phyloP scores from a whole-genome alignment of 2,329 filamentous ascomycete genomes.

The Polychaeton citri region DNA sequence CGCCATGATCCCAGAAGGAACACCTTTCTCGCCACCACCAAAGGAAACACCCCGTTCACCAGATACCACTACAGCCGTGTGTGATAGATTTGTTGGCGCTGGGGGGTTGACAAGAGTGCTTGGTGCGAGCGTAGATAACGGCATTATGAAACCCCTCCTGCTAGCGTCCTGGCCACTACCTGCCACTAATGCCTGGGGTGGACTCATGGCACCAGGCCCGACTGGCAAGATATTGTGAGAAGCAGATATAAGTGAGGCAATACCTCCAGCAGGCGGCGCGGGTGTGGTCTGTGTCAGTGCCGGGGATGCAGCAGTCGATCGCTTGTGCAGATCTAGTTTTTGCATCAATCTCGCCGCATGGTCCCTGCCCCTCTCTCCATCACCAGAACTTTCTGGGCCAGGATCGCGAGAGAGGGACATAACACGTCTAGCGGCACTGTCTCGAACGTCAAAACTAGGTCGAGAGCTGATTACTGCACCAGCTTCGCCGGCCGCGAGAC shows the following conservation, averaged over 20 bases:
- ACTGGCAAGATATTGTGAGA: slow-evolving; percentile 68
- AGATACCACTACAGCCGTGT: slow-evolving; percentile 67
- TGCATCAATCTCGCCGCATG: slow-evolving; percentile 83
- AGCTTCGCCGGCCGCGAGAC: slow-evolving; percentile 1
- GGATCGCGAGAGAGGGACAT: slow-evolving; percentile 34
- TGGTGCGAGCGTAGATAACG: slow-evolving; percentile 59
- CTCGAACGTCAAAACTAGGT: slow-evolving; percentile 58
- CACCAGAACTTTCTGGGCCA: slow-evolving; percentile 21
- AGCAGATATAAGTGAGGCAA: slow-evolving; percentile 73
- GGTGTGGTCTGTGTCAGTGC: slow-evolving; percentile 4
- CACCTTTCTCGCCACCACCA: slow-evolving; percentile 46
- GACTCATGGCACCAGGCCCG: slow-evolving; percentile 31
- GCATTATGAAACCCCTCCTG: slow-evolving; percentile 26
- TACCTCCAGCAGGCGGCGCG: slow-evolving; percentile 46
- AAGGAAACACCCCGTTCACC: slow-evolving; percentile 58
- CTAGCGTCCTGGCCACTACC: slow-evolving; percentile 20
- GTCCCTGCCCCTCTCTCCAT: slow-evolving; percentile 63
- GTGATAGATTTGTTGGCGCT: slow-evolving; percentile 72
- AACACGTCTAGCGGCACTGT: slow-evolving; percentile 21
- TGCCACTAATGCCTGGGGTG: slow-evolving; percentile 5
- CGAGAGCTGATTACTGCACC: slow-evolving; percentile 40
- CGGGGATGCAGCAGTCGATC: slow-evolving; percentile 42
- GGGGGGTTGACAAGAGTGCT: slow-evolving; percentile 72
- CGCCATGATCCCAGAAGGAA: slow-evolving; percentile 77
- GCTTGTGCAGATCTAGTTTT: slow-evolving; percentile 80